Base-by-base conservation (phyloP, 2,329 filamentous ascomycete species). In the Colletotrichum gloeosporioides region DNA sequence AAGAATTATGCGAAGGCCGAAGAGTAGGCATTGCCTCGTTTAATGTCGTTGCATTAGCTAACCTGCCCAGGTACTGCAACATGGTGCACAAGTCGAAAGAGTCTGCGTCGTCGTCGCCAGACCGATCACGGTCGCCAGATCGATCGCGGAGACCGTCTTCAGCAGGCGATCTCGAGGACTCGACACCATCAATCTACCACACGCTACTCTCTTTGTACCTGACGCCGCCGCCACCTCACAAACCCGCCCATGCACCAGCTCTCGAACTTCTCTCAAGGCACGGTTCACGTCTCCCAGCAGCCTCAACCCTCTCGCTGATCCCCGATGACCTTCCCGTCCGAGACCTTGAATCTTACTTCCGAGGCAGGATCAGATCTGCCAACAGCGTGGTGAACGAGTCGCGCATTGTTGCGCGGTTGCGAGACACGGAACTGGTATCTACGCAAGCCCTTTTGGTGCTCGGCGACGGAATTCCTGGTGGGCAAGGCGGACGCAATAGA, bases 191-290 rank as follows among this genome's bases (percentile, higher is more conserved):
- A 15, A 98, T 99, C 81, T 99, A 99, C 84, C 95, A 98, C 81
- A 96, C 93, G 8, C 91, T 99, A 4, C 91, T 99, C 12, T 95
- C 95, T 3, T 91, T 99, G 3, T 99, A 99, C 83, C 91, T 99
- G 4, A 92, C 93, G 3, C 97, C 97, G 1, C 93, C 95, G 3
- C 88, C 93, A 12, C 93, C 94, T 0, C 90, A 98, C 80, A 85
- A 92, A 75, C 91, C 93, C 10, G 94, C 94, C 78, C 94, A 96
- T 82, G 90, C 89, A 2, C 95, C 96, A 2, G 97, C 97, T 0
- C 90, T 99, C 8, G 92, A 94, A 36, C 91, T 99, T 22, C 92
- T 99, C n/a, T 96, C 95, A 59, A 95, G 95, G 80, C 97, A 99
- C 82, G 97, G 97, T 64, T 95, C 96, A 13, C 94, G 97, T 13